These are phyloP conservation scores for Aaosphaeria arxii DNA, from an alignment of 2,329 filamentous ascomycete species.

Conservation along the genomic window DNA sequence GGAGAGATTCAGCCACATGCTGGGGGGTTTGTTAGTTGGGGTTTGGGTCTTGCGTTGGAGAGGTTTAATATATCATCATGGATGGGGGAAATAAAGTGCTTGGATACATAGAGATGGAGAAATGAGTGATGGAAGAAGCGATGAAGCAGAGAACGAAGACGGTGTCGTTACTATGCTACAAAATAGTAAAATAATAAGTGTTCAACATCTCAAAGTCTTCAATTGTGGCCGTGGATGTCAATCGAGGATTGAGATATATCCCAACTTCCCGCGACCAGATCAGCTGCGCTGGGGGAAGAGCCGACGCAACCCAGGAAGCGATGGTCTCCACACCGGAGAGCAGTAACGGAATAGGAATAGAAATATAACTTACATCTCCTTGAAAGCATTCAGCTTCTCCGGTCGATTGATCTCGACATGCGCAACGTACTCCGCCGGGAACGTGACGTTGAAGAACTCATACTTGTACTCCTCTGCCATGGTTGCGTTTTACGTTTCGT, in stretches of 20 bases:
- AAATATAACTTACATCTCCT: conserved; percentile 53
- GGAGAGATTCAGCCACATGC: conserved; percentile 83
- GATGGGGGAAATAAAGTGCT: background rate
- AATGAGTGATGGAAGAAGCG: background rate
- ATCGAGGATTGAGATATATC: too few species aligned
- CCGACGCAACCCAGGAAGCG: background rate
- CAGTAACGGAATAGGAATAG: background rate
- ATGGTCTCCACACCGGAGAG: background rate
- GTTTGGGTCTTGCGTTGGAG: background rate
- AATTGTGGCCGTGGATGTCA: too few species aligned
- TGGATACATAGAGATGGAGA: background rate
- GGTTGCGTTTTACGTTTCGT: background rate
- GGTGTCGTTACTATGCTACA: background rate
- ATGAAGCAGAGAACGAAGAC: background rate
- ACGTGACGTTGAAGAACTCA: conserved; percentile 71
- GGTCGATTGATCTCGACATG: conserved; percentile 91
- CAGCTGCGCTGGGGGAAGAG: background rate
- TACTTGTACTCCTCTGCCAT: conserved; percentile 42
- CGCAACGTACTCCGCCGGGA: conserved; percentile 70
- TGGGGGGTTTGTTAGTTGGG: conserved; percentile 14
- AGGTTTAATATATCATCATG: background rate
- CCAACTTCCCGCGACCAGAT: too few species aligned
- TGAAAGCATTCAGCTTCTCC: conserved; percentile 84
- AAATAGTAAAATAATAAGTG: too few species aligned
- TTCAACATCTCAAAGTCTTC: too few species aligned